phyloP scores from a whole-genome alignment of 2,329 filamentous ascomycete species.

The Epichloe uncinata region DNA sequence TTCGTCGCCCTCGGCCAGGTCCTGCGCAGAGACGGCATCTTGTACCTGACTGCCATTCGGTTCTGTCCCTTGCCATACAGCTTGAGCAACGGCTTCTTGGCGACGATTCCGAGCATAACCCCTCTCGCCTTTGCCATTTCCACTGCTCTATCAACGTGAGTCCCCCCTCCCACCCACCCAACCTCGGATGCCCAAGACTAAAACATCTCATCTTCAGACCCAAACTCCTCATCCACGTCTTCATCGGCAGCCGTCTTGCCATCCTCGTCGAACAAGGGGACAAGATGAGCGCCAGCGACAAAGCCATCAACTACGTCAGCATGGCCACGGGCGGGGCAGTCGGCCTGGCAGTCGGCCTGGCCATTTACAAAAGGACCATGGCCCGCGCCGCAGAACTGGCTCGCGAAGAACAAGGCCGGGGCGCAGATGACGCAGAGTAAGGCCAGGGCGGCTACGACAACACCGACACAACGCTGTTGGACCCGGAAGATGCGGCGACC shows the following conservation, averaged over 20 bases:
- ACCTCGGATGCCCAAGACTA: too few relatives aligned
- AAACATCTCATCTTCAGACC: constrained; percentile 40
- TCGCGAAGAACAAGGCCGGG: constrained; percentile 28
- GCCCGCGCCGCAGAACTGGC: constrained; percentile 46
- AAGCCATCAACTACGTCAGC: constrained; percentile 69
- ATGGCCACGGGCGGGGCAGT: constrained; percentile 60
- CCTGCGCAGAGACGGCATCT: constrained; percentile 77
- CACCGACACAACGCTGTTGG: constrained; percentile 28
- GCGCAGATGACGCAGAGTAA: constrained; percentile 15
- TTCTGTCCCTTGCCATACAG: constrained; percentile 89
- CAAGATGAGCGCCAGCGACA: constrained; percentile 67
- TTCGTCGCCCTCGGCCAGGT: constrained; percentile 84
- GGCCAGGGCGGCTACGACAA: constrained; percentile 29
- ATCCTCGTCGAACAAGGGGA: constrained; percentile 71
- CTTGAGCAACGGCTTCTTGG: constrained; percentile 84
- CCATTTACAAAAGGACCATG: constrained; percentile 70
- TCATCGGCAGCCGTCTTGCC: constrained; percentile 76
- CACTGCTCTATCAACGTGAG: constrained; percentile 58
- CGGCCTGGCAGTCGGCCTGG: constrained; percentile 62
- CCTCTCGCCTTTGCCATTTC: constrained; percentile 65
- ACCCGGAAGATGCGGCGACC: constrained; percentile 37
- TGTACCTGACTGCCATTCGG: constrained; percentile 80
- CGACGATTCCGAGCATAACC: constrained; percentile 80
- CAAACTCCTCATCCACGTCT: constrained; percentile 83
- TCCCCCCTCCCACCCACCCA: neutral